Evolutionary conservation across 306 rosid species (phyloP).

Genomic region (Cyamopsis tetragonoloba): DNA sequence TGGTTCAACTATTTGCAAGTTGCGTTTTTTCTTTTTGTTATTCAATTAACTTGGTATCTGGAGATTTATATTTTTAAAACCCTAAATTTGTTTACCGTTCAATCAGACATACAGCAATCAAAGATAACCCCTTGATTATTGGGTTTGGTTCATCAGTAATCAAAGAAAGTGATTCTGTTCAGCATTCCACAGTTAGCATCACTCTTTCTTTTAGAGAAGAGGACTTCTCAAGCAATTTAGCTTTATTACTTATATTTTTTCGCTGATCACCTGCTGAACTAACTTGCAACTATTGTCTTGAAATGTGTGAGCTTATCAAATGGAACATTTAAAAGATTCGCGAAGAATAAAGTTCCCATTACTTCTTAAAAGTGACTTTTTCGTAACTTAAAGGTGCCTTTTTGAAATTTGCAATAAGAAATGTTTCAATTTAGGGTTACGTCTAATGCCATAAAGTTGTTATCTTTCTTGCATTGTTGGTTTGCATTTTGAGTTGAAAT

Average conservation of each 20-base stretch:
- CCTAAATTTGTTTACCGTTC: neutral
- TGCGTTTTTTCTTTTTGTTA: neutral
- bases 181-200: neutral
- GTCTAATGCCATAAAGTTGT: neutral
- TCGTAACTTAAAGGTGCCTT: neutral
- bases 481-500: neutral
- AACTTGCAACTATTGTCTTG: too few relatives aligned
- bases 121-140: neutral
- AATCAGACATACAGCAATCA: neutral
- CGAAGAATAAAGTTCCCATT: too few relatives aligned
- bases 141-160: neutral
- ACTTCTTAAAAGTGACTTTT: too few relatives aligned
- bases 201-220: neutral
- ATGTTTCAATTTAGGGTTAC: neutral
- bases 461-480: constrained; percentile 2
- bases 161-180: neutral
- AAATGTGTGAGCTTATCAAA: too few relatives aligned
- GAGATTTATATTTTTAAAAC: neutral
- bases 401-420: neutral
- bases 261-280: too few relatives aligned
- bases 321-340: too few relatives aligned
- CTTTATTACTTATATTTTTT: too few relatives aligned
- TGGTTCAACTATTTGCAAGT: neutral
- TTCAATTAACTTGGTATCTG: neutral
- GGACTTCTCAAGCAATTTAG: too few relatives aligned